A percentile compares a stretch with the other conserved stretches of the same genome.
Conservation (phyloP, 208 protist species). For the Acanthamoeba lenticulata region DNA sequence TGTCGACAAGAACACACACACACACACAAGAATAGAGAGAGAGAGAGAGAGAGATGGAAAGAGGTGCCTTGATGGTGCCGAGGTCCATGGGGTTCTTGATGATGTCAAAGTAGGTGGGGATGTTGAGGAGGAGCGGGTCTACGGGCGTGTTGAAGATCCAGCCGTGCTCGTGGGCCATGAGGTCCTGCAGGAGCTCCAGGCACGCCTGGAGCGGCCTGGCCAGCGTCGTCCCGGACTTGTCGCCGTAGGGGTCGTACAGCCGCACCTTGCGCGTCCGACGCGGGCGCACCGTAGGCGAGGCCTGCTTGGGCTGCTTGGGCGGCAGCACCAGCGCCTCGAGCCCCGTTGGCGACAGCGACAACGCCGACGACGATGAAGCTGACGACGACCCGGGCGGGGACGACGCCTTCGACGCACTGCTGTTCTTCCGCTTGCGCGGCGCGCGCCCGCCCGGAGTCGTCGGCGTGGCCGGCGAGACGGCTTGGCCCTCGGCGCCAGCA, state of each 20-base stretch:
- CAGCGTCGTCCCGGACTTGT: neutral
- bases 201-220: neutral
- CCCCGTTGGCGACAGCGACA: too few relatives aligned
- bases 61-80: constrained; percentile 74
- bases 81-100: constrained; percentile 89
- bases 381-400: neutral
- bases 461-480: neutral
- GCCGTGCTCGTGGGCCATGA: constrained; percentile 66
- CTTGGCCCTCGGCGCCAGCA: neutral
- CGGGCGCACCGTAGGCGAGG: neutral
- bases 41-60: neutral
- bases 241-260: constrained; percentile 8
- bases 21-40: neutral
- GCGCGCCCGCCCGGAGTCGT: neutral
- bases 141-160: constrained; percentile 84
- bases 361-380: neutral
- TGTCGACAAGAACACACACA: neutral
- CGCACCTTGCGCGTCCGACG: constrained; percentile 40
- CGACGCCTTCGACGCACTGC: neutral
- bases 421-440: constrained; percentile 5
- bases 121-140: constrained; percentile 81
- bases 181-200: constrained; percentile 12
- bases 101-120: constrained; percentile 86
- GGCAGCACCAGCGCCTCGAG: neutral
- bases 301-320: constrained; percentile 48